These are phyloP conservation scores for Pseudonitzschia pungens DNA, from an alignment of 108 stramenopile genomes.

Conservation along the genomic window DNA sequence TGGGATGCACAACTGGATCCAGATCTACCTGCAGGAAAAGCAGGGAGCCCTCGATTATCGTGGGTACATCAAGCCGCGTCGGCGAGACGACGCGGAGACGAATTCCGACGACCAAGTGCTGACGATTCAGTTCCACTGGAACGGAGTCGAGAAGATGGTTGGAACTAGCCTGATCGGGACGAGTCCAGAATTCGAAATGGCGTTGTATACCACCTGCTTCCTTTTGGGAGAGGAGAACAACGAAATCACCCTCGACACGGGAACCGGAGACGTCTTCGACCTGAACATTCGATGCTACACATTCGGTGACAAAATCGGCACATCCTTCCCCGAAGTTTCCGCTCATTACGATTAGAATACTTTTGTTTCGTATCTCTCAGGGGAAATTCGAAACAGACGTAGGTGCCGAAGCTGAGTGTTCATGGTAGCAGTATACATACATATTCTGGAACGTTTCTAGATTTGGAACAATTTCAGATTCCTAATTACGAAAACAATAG, in stretches of 20 bases:
- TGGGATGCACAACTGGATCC: conserved; percentile 95
- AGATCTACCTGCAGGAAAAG: conserved; percentile 87
- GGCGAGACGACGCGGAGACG: conserved; percentile 51
- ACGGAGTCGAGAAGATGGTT: conserved; percentile 84
- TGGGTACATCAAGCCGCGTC: conserved; percentile 78
- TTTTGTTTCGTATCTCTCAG: no score
- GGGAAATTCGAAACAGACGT: no score
- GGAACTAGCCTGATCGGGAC: conserved; percentile 81
- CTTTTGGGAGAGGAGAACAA: conserved; percentile 70
- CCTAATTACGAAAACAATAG: no score
- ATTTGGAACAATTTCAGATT: no score
- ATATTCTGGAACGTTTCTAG: no score
- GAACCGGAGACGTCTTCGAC: conserved; percentile 48
- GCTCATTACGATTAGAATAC: conserved; percentile 75
- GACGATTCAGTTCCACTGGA: conserved; percentile 87
- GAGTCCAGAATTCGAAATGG: conserved; percentile 91
- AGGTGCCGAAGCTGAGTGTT: no score
- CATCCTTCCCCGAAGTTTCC: conserved; percentile 67
- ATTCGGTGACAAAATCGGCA: conserved; percentile 65
- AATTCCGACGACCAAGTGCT: conserved; percentile 64
- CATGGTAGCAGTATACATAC: no score
- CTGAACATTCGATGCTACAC: conserved; percentile 74
- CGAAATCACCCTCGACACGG: conserved; percentile 55
- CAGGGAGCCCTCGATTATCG: conserved; percentile 80
- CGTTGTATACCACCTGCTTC: conserved; percentile 67